phyloP scores from a whole-genome alignment of 148 eudicot species.

The Rhododendron ferrugineum region DNA sequence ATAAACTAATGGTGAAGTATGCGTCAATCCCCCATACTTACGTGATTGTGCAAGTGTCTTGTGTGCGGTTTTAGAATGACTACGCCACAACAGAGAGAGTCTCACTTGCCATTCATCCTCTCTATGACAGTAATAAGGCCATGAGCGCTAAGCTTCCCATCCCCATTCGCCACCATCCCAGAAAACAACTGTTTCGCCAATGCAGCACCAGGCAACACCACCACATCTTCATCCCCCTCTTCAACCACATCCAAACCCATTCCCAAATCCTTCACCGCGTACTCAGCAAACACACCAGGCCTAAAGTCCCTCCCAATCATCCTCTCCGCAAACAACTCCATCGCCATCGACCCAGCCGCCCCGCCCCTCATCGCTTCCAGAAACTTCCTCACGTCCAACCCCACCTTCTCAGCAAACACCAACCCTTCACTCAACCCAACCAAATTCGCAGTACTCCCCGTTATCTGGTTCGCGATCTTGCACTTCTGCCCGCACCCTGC shows the following conservation, averaged over 20 bases:
- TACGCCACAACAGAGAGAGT: background rate
- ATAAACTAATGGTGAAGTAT: no score
- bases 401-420: slow-evolving; percentile 64
- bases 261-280: slow-evolving; percentile 92
- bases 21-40: no score
- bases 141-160: slow-evolving; percentile 79
- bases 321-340: slow-evolving; percentile 80
- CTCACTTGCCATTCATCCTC: slow-evolving; percentile 67
- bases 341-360: slow-evolving; percentile 65
- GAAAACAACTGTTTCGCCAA: slow-evolving; percentile 75
- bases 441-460: slow-evolving; percentile 67
- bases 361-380: slow-evolving; percentile 70
- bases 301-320: slow-evolving; percentile 67
- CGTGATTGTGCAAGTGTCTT: no score
- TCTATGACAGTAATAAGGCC: slow-evolving; percentile 38
- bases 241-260: slow-evolving; percentile 70
- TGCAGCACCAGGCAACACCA: slow-evolving; percentile 68
- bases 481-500: slow-evolving; percentile 72
- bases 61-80: no score
- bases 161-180: slow-evolving; percentile 83
- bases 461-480: slow-evolving; percentile 81
- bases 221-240: slow-evolving; percentile 34
- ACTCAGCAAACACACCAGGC: slow-evolving; percentile 85
- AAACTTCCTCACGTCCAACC: slow-evolving; percentile 49
- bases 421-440: slow-evolving; percentile 83